These are phyloP conservation scores for Selaginella moellendorffii DNA, from an alignment of 75 land plant genomes.

Conservation along the genomic window DNA sequence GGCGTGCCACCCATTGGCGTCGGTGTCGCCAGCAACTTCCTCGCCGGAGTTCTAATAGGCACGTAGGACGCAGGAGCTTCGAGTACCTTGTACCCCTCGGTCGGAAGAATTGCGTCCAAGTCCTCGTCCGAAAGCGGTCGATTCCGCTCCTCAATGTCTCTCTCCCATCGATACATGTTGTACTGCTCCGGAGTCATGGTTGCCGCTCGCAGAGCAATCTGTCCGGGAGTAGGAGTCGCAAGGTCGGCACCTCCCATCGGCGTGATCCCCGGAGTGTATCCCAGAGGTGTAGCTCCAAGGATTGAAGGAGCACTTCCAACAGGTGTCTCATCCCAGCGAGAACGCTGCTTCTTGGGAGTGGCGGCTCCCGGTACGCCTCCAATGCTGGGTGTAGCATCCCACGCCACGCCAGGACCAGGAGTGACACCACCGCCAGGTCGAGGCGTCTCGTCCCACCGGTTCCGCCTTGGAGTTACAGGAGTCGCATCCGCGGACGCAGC, in stretches of 20 bases:
- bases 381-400: conserved; percentile 96
- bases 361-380: conserved; percentile 59
- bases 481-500: conserved; percentile 62
- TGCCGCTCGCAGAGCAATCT: conserved; percentile 47
- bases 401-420: conserved; percentile 89
- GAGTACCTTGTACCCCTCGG: conserved; percentile 81
- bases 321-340: conserved; percentile 98
- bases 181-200: conserved; percentile 76
- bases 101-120: conserved; percentile 86
- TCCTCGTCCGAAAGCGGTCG: conserved; percentile 85
- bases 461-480: conserved; percentile 45
- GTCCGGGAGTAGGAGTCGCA: conserved; percentile 78
- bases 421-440: conserved; percentile 64
- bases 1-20: conserved; percentile 77
- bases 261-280: conserved; percentile 79
- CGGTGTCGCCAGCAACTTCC: conserved; percentile 88
- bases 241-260: conserved; percentile 85
- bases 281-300: conserved; percentile 63
- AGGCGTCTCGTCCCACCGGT: conserved; percentile 97
- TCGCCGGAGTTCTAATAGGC: conserved; percentile 86
- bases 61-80: conserved; percentile 88
- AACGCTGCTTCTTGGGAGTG: conserved; percentile 87
- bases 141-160: conserved; percentile 88
- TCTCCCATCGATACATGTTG: conserved; percentile 84
- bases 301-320: conserved; percentile 87